These are phyloP conservation scores for Dendrostoma leiphaemia DNA, from an alignment of 2,329 filamentous ascomycete species.

Conservation along the genomic window DNA sequence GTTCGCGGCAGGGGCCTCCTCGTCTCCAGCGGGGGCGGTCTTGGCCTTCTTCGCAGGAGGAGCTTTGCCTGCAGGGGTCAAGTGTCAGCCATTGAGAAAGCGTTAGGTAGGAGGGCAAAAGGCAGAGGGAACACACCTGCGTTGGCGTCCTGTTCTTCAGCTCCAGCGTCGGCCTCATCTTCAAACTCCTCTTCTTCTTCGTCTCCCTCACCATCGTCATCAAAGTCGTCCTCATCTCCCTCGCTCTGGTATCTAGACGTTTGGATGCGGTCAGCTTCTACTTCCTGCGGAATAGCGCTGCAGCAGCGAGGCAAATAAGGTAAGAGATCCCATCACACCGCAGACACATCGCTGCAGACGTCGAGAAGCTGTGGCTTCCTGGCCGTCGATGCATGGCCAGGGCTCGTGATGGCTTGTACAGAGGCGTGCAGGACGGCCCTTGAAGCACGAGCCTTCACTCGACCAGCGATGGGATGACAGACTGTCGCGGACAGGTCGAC, in stretches of 20 bases:
- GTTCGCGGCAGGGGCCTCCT: conserved; percentile 20
- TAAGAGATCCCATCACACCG: too few relatives aligned
- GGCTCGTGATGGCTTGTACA: neutral
- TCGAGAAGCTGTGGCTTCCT: too few relatives aligned
- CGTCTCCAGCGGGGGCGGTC: conserved; percentile 33
- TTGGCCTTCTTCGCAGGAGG: conserved; percentile 53
- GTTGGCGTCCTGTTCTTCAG: conserved; percentile 29
- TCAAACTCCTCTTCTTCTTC: conserved; percentile 36
- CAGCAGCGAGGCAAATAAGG: too few relatives aligned
- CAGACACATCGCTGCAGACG: too few relatives aligned
- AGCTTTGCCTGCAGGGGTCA: conserved; percentile 30
- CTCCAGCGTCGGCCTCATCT: conserved; percentile 33
- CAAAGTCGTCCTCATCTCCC: conserved; percentile 37
- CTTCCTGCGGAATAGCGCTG: too few relatives aligned
- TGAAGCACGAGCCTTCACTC: neutral
- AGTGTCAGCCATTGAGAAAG: neutral
- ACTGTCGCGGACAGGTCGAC: neutral
- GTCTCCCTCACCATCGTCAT: conserved; percentile 37
- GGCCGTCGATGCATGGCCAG: neutral
- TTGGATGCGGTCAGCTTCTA: too few relatives aligned
- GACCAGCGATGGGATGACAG: neutral
- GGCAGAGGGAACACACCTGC: conserved; percentile 30
- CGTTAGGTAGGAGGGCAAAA: too few relatives aligned
- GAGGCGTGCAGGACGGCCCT: neutral
- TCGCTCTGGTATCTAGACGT: conserved; percentile 31